Conservation (phyloP, 306 rosid genomes). For the Acacia melanoxylon region DNA sequence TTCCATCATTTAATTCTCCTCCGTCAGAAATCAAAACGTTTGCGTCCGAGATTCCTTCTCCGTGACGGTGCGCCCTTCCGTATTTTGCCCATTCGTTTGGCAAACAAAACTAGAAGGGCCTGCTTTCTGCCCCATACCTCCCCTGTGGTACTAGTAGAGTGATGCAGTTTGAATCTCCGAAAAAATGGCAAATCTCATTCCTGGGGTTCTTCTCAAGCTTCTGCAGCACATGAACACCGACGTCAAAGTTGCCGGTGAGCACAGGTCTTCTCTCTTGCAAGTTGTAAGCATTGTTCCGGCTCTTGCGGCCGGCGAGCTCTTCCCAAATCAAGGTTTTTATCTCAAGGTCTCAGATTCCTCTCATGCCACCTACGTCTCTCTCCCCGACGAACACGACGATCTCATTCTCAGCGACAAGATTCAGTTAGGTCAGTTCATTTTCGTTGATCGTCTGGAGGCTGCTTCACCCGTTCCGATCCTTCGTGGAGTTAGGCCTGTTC, state of each 20-base stretch:
- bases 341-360: slow-evolving; percentile 96
- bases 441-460: slow-evolving; percentile 83
- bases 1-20: slow-evolving; percentile 35
- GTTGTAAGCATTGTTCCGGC: slow-evolving; percentile 98
- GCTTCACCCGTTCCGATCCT: slow-evolving; percentile 94
- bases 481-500: slow-evolving; percentile 88
- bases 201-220: slow-evolving; percentile 92
- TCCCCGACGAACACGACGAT: slow-evolving; percentile 94
- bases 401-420: slow-evolving; percentile 96
- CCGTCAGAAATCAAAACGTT: background rate
- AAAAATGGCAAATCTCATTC: slow-evolving; percentile 95
- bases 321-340: slow-evolving; percentile 88
- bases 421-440: slow-evolving; percentile 91
- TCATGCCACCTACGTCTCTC: slow-evolving; percentile 92
- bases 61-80: slow-evolving; percentile 20
- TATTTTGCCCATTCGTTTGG: slow-evolving; percentile 25
- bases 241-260: slow-evolving; percentile 88
- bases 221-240: slow-evolving; percentile 97
- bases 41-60: slow-evolving; percentile 25
- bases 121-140: slow-evolving; percentile 14
- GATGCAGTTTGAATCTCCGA: slow-evolving; percentile 61
- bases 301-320: slow-evolving; percentile 85
- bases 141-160: slow-evolving; percentile 40
- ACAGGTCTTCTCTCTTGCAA: slow-evolving; percentile 86
- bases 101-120: background rate